These are phyloP conservation scores for Lipomyces starkeyi DNA, from an alignment of 805 yeast genomes.

Conservation along the genomic window DNA sequence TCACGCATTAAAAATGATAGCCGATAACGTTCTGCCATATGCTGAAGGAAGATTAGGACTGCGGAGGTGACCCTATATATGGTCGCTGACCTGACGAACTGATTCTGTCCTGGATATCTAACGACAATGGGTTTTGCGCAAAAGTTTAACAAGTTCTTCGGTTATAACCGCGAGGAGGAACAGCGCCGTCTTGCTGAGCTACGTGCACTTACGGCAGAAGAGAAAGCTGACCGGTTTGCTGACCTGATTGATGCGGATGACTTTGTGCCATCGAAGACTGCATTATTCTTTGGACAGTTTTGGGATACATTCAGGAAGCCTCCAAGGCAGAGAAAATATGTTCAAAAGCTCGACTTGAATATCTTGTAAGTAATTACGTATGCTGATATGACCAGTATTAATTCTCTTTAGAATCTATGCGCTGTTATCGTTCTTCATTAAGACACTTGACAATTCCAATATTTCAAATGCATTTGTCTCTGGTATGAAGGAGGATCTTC, in stretches of 20 bases:
- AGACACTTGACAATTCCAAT: constrained; percentile 65
- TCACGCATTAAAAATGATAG: no score
- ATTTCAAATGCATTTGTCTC: constrained; percentile 68
- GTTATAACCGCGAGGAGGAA: constrained; percentile 10
- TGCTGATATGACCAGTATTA: not conserved
- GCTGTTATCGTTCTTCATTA: constrained; percentile 50
- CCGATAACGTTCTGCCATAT: no score
- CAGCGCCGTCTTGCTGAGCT: constrained; percentile 8
- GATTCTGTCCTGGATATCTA: not conserved
- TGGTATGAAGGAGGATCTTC: constrained; percentile 63
- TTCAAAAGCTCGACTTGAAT: constrained; percentile 33
- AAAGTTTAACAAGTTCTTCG: not conserved
- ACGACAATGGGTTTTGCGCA: not conserved
- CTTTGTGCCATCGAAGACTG: constrained; percentile 18
- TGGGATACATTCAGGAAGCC: constrained; percentile 37
- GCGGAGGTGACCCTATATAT: no score
- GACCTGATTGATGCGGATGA: constrained; percentile 23
- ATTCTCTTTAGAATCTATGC: constrained; percentile 15
- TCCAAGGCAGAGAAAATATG: constrained; percentile 28
- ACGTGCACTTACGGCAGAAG: constrained; percentile 6
- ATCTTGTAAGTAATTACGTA: constrained; percentile 14
- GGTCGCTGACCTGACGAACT: no score
- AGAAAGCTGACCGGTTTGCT: constrained; percentile 18
- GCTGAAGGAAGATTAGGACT: no score
- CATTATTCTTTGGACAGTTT: constrained; percentile 25